Base-by-base conservation (phyloP, 2,329 filamentous ascomycete genomes). In the Fusarium annulatum region DNA sequence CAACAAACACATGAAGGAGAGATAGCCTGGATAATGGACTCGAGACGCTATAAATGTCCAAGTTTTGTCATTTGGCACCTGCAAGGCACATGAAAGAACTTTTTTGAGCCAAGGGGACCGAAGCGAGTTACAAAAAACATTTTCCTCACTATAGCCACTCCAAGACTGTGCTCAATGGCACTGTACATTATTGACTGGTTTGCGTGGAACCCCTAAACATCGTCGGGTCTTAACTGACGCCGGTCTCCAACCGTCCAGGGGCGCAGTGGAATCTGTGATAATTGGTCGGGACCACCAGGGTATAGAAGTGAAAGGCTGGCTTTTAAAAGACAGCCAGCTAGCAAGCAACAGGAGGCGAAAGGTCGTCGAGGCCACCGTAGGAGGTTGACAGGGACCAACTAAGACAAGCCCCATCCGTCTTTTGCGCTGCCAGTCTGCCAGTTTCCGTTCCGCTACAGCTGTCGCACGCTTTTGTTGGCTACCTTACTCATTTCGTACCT, bases 151-250 rank as follows among this genome's bases (percentile, higher is more conserved):
- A 26, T 52, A 34, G 56, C 21, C 61, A 61, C 64, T 64, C 67
- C 49, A 51, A 64, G 49, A 28, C 48, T 26, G 51, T 67, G 70
- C 67, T 69, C 56, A 61, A 63, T 62, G 62, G 63, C 52, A 64
- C 61, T 69, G 69, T 69, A 61, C 60, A 30, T 48, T 55, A 30
- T 48, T 55, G 19, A 55, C 51, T 52, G 59, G 52, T 42, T 46
- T 62, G 48, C 38, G 30, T 55, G 72, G 65, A 76, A 76, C 75
- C 76, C 76, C 76, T 78, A 78, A 78, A 72, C 67, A 55, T 67
- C 55, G 56, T 71, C 64, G 66, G 67, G 45, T 61, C 30, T 38
- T 61, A 57, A 60, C 34, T 69, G 62, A 67, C 58, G 61, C 38
- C 52, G 62, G 65, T 66, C 71, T 33, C 26, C 26, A 34, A n/a